A percentile compares a stretch with the other conserved stretches of the same genome.
phyloP scores from a whole-genome alignment of 352 stramenopile species.

The Phytophthora kernoviae region DNA sequence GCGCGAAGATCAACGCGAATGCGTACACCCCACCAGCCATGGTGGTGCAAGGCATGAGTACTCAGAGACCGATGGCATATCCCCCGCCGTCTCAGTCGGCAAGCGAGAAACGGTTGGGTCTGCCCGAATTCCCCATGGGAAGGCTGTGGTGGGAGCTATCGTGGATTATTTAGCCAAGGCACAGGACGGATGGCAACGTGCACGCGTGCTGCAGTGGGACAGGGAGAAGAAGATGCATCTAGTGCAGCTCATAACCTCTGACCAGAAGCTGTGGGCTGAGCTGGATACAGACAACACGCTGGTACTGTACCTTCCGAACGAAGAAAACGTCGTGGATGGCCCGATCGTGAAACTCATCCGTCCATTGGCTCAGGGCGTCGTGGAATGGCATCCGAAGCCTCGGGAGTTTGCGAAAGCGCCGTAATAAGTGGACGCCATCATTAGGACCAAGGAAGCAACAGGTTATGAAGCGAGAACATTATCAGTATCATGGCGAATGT shows the following conservation, averaged over 20 bases:
- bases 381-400: conserved; percentile 77
- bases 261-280: conserved; percentile 64
- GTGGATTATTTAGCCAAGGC: conserved; percentile 78
- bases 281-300: conserved; percentile 65
- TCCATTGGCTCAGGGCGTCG: conserved; percentile 51
- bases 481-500: conserved; percentile 16
- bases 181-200: conserved; percentile 72
- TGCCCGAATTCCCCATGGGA: conserved; percentile 58
- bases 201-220: conserved; percentile 75
- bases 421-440: conserved; percentile 12
- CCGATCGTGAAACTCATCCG: conserved; percentile 68
- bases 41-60: conserved; percentile 52
- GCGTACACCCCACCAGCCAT: conserved; percentile 45
- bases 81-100: conserved; percentile 29
- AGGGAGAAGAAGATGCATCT: conserved; percentile 66
- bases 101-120: conserved; percentile 37
- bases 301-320: conserved; percentile 64
- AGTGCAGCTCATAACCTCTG: conserved; percentile 60
- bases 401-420: conserved; percentile 53
- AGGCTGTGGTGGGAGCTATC: conserved; percentile 61
- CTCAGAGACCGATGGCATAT: conserved; percentile 49
- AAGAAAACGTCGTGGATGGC: conserved; percentile 62
- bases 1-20: conserved; percentile 42
- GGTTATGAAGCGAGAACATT: conserved; percentile 8
- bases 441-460: conserved; percentile 9